A percentile compares a stretch with the other conserved stretches of the same genome.
Evolutionary conservation across 768 basidiomycete genomes (phyloP).

Genomic region (Hydnum rufescens): DNA sequence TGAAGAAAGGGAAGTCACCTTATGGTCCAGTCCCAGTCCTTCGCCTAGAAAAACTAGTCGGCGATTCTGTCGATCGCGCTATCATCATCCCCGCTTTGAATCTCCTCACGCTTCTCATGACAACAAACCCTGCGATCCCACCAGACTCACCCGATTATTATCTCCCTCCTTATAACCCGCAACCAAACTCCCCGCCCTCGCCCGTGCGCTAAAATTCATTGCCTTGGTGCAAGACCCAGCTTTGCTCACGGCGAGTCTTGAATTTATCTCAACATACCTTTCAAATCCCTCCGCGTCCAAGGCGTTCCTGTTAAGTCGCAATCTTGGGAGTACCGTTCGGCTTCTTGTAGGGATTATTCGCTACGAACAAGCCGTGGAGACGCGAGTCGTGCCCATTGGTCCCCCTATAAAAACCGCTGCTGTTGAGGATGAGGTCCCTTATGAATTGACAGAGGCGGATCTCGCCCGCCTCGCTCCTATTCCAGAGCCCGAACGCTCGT

Average conservation of each 20-base stretch:
- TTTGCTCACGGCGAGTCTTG: conserved; percentile 50
- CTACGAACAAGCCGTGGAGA: conserved; percentile 53
- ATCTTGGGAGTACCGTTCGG: conserved; percentile 50
- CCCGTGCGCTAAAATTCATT: conserved; percentile 46
- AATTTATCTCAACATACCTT: conserved; percentile 56
- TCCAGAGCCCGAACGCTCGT: conserved; percentile 61
- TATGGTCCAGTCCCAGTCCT: conserved; percentile 29
- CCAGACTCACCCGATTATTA: background rate
- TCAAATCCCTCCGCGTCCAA: conserved; percentile 58
- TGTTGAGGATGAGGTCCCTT: conserved; percentile 14
- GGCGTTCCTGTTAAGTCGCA: conserved; percentile 48
- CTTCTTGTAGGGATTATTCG: conserved; percentile 48
- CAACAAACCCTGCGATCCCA: conserved; percentile 14
- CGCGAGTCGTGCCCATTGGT: conserved; percentile 36
- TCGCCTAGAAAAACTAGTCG: conserved; percentile 34
- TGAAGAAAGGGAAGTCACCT: conserved; percentile 16
- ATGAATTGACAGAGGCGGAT: conserved; percentile 54
- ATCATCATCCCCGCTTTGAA: conserved; percentile 48
- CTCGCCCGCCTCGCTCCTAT: conserved; percentile 35
- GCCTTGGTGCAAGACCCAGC: conserved; percentile 51
- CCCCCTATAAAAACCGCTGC: conserved; percentile 27
- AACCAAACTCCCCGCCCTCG: conserved; percentile 38
- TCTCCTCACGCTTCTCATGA: conserved; percentile 40
- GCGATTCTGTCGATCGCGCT: conserved; percentile 46
- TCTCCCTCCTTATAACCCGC: conserved; percentile 29